Conservation (phyloP, 2,329 filamentous ascomycete species). For the Alternaria rosae region DNA sequence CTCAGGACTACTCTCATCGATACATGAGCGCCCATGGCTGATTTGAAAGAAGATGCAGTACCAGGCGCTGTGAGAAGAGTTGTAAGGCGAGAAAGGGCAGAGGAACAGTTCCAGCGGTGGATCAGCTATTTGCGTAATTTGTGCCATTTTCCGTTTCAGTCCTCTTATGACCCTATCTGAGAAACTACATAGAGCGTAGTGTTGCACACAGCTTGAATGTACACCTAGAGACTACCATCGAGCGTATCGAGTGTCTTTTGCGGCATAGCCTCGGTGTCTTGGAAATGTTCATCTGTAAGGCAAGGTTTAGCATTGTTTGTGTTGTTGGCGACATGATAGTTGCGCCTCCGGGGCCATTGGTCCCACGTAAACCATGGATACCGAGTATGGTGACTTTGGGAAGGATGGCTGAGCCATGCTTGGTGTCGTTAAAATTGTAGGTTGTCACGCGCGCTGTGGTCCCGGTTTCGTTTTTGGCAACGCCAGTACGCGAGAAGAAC, state of each 20-base stretch:
- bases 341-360: neutral
- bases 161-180: neutral
- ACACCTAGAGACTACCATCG: neutral
- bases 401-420: neutral
- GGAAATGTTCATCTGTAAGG: neutral
- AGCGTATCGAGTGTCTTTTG: neutral
- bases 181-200: neutral
- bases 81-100: constrained; percentile 34
- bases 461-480: neutral
- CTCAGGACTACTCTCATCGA: neutral
- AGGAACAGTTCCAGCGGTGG: constrained; percentile 56
- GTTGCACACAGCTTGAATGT: neutral
- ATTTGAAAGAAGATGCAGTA: neutral
- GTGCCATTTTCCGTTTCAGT: no score
- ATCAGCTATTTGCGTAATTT: constrained; percentile 36
- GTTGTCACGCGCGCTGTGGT: neutral
- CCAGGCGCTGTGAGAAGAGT: neutral
- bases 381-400: neutral
- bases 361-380: neutral
- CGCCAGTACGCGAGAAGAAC: neutral
- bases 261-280: neutral
- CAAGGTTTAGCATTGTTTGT: neutral
- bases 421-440: neutral
- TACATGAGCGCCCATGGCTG: neutral
- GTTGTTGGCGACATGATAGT: neutral